phyloP scores from a whole-genome alignment of 768 basidiomycete genomes.

The Leccinum imitatum region DNA sequence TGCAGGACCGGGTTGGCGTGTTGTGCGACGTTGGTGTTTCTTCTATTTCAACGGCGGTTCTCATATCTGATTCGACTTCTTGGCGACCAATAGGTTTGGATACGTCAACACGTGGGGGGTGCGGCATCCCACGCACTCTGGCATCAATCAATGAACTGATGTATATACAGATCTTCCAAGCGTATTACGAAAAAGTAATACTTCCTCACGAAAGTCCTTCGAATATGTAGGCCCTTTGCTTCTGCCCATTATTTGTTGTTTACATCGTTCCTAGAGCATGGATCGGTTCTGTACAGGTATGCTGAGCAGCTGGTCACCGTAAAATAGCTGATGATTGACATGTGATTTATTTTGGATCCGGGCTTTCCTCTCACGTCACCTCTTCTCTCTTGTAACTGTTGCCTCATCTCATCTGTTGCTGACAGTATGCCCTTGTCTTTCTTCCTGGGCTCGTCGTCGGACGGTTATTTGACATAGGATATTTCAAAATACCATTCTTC shows the following conservation, averaged over 20 bases:
- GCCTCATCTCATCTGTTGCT: background rate
- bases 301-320: background rate
- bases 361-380: background rate
- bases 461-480: slow-evolving; percentile 72
- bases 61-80: background rate
- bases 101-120: slow-evolving; percentile 78
- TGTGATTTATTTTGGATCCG: background rate
- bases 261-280: slow-evolving; percentile 51
- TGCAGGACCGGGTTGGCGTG: slow-evolving; percentile 27
- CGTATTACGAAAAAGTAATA: slow-evolving; percentile 60
- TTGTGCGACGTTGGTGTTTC: slow-evolving; percentile 40
- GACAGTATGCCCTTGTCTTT: slow-evolving; percentile 62
- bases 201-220: slow-evolving; percentile 54
- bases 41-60: background rate
- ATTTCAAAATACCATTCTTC: slow-evolving; percentile 52
- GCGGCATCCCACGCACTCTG: slow-evolving; percentile 17
- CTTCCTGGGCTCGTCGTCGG: slow-evolving; percentile 63
- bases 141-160: background rate
- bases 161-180: slow-evolving; percentile 61
- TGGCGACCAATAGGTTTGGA: slow-evolving; percentile 48
- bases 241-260: background rate
- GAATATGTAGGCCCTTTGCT: slow-evolving; percentile 48
- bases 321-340: background rate
- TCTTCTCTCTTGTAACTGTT: background rate
- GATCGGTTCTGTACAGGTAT: slow-evolving; percentile 77